These are phyloP conservation scores for Terfezia boudieri DNA, from an alignment of 495 filamentous ascomycete species.

Conservation along the genomic window DNA sequence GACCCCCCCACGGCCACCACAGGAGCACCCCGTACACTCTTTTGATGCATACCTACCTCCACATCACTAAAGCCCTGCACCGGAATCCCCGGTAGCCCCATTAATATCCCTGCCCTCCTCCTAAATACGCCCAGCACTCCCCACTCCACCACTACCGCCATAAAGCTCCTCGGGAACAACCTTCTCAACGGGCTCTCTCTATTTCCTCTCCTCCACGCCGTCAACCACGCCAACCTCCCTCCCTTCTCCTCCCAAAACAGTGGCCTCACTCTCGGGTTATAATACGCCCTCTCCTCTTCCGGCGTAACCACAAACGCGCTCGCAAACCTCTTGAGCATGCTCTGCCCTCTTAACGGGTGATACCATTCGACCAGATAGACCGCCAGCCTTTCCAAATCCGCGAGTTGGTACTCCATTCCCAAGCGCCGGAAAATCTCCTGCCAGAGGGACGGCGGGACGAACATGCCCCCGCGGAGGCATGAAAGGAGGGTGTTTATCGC, in stretches of 20 bases:
- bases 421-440: slow-evolving; percentile 12
- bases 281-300: background rate
- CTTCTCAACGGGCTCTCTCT: slow-evolving; percentile 9
- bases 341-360: slow-evolving; percentile 5
- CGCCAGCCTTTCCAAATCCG: slow-evolving; percentile 9
- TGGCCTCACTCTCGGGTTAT: background rate
- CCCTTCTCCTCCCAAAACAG: background rate
- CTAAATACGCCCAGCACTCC: slow-evolving; percentile 6
- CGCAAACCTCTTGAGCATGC: slow-evolving; percentile 4
- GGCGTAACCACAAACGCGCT: background rate
- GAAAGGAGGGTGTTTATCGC: slow-evolving; percentile 8
- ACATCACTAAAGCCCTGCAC: too few relatives aligned
- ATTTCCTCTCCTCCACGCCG: background rate
- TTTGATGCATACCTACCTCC: too few relatives aligned
- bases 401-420: slow-evolving; percentile 9
- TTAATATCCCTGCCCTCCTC: background rate
- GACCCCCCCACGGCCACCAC: too few relatives aligned
- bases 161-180: slow-evolving; percentile 4
- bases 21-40: too few relatives aligned
- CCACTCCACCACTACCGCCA: slow-evolving; percentile 10
- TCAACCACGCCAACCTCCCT: background rate
- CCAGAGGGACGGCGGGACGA: slow-evolving; percentile 9
- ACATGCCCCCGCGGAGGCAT: slow-evolving; percentile 7
- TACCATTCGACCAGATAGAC: slow-evolving; percentile 10
- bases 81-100: too few relatives aligned